These are phyloP conservation scores for Paramecium biaurelia DNA, from an alignment of 73 alveolate genomes.

Conservation along the genomic window DNA sequence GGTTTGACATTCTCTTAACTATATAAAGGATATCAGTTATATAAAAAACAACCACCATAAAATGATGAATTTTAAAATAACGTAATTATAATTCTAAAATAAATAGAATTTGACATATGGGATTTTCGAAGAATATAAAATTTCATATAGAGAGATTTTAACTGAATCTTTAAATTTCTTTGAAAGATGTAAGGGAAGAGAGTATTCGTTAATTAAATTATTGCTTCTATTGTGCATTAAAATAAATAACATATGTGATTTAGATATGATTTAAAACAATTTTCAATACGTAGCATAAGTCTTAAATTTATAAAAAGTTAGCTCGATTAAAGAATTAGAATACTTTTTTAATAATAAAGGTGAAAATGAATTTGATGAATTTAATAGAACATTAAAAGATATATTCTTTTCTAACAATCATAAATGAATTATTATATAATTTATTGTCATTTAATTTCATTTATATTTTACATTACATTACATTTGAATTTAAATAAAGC, in stretches of 20 bases:
- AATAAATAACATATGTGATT: not conserved
- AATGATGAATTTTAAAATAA: not conserved
- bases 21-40: not conserved
- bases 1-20: not conserved
- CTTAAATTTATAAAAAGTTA: not conserved
- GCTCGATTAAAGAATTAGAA: not conserved
- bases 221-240: not conserved
- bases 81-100: not conserved
- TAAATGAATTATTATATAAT: not conserved
- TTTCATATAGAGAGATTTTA: not conserved
- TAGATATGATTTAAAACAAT: not conserved
- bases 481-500: no score
- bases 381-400: not conserved
- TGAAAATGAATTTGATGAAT: not conserved
- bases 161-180: not conserved
- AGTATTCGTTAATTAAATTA: not conserved
- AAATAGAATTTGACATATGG: not conserved
- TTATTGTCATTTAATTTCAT: not conserved
- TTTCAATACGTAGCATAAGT: not conserved
- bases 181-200: not conserved
- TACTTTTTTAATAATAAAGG: not conserved
- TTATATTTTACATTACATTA: no score
- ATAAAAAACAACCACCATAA: not conserved
- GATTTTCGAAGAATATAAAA: not conserved
- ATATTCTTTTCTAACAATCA: not conserved